phyloP scores from a whole-genome alignment of 345 rosid species.

The Syzygium aromaticum region DNA sequence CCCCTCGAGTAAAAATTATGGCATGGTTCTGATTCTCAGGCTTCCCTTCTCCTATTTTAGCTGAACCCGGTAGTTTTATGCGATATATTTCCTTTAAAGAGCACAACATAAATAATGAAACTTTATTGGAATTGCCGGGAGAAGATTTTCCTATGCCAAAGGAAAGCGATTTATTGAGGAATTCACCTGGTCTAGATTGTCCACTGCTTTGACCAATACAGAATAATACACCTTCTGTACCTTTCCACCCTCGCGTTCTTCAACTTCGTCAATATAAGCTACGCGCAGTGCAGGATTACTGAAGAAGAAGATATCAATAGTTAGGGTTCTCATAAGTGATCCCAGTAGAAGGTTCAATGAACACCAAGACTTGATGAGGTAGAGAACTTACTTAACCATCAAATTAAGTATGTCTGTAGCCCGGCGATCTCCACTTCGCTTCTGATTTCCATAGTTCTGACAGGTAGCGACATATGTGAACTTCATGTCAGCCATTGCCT shows the following conservation, averaged over 20 bases:
- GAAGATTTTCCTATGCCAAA: not conserved
- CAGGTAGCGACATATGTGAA: constrained; percentile 96
- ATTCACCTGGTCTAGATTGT: constrained; percentile 84
- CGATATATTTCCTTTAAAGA: constrained; percentile 80
- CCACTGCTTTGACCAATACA: constrained; percentile 82
- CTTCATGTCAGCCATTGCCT: constrained; percentile 95
- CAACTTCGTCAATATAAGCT: constrained; percentile 94
- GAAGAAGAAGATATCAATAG: constrained; percentile 16
- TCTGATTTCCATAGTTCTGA: constrained; percentile 90
- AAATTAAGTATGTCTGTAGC: constrained; percentile 93
- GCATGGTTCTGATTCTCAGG: constrained; percentile 99
- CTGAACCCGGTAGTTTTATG: constrained; percentile 80
- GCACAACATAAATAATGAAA: constrained; percentile 1
- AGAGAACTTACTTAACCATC: constrained; percentile 88
- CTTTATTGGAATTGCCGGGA: not conserved
- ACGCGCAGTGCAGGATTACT: constrained; percentile 95
- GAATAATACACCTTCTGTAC: constrained; percentile 82
- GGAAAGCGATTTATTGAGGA: not conserved
- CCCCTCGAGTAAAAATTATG: constrained; percentile 82
- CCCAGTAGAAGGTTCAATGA: not conserved
- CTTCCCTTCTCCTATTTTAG: constrained; percentile 94
- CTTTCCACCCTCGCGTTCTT: constrained; percentile 74
- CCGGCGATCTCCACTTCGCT: constrained; percentile 85
- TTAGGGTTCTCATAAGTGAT: constrained; percentile 2
- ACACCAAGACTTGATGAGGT: constrained; percentile 1